A percentile compares a stretch with the other conserved stretches of the same genome.
These are phyloP conservation scores for Bretziella fagacearum DNA, from an alignment of 2,329 filamentous ascomycete species.

Conservation along the genomic window DNA sequence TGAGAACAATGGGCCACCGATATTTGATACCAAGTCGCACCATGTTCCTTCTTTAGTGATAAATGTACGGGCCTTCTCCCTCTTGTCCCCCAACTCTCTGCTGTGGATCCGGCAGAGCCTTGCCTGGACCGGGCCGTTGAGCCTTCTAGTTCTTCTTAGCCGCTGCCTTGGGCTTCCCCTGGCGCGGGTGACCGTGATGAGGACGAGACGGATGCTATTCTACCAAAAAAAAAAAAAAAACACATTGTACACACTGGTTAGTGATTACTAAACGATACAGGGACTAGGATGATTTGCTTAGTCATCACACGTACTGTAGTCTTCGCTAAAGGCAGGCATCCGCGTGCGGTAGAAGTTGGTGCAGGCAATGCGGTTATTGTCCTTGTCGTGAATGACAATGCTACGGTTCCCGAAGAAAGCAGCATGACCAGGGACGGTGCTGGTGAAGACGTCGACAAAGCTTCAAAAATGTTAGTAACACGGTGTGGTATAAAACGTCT, in stretches of 20 bases:
- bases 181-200: background rate
- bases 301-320: conserved; percentile 2
- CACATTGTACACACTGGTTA: background rate
- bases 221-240: background rate
- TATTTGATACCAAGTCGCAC: too few relatives aligned
- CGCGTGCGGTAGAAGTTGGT: conserved; percentile 23
- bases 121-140: too few relatives aligned
- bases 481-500: background rate
- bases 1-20: too few relatives aligned
- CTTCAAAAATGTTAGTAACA: conserved; percentile 13
- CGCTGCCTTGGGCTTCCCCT: background rate
- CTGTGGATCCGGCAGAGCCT: background rate
- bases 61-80: background rate
- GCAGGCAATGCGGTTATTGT: conserved; percentile 26
- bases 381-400: conserved; percentile 28
- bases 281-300: background rate
- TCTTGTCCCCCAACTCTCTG: background rate
- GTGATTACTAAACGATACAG: background rate
- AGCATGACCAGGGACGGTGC: conserved; percentile 23
- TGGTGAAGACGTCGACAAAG: conserved; percentile 28
- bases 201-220: background rate
- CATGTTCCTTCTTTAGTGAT: background rate
- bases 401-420: conserved; percentile 31
- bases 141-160: background rate
- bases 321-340: conserved; percentile 1